phyloP scores from a whole-genome alignment of 2,329 filamentous ascomycete species.

The Colletotrichum sp. region DNA sequence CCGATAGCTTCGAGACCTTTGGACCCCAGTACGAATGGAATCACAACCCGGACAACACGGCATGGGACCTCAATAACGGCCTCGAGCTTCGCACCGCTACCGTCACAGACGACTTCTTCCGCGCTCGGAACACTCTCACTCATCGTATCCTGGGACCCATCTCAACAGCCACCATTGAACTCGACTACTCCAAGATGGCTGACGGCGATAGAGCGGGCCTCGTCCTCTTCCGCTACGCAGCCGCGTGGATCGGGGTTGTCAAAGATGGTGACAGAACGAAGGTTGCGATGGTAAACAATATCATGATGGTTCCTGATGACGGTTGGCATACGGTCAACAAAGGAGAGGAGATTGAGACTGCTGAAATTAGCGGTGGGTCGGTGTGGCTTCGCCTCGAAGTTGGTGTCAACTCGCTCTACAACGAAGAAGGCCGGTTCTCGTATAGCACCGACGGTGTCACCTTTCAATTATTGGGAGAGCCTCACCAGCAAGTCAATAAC shows the following conservation, averaged over 20 bases:
- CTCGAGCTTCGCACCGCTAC: not conserved
- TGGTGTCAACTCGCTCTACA: not conserved
- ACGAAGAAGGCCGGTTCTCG: not conserved
- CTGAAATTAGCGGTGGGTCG: not conserved
- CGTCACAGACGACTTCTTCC: not conserved
- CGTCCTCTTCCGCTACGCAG: not conserved
- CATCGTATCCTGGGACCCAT: not conserved
- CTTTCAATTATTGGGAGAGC: not conserved
- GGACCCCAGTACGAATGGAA: not conserved
- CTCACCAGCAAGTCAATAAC: not conserved
- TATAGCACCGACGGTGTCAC: not conserved
- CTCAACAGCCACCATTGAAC: not conserved
- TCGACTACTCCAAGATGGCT: not conserved
- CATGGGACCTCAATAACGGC: rapidly evolving
- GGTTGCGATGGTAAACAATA: not conserved
- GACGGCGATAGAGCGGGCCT: not conserved
- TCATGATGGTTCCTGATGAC: not conserved
- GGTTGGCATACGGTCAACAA: not conserved
- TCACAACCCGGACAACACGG: not conserved
- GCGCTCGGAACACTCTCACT: not conserved
- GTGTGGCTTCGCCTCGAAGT: not conserved
- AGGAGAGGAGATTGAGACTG: not conserved
- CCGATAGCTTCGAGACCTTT: not conserved
- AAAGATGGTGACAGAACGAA: not conserved
- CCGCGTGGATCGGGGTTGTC: not conserved